Conservation (phyloP, 257 asterid species). For the Eustoma russellianum region DNA sequence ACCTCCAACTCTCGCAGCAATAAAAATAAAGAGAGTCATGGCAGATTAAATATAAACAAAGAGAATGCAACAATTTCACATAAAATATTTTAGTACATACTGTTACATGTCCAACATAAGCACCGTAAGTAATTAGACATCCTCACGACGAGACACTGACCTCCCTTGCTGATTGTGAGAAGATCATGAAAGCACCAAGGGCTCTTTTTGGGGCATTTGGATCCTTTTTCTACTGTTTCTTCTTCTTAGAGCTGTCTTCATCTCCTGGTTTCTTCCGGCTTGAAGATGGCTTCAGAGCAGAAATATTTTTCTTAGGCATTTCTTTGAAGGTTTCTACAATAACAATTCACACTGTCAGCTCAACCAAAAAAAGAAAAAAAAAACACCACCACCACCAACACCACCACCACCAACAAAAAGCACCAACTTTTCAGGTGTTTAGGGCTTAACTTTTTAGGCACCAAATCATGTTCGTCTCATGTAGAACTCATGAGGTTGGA, state of each 20-base stretch:
- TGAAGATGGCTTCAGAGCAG: conserved; percentile 48
- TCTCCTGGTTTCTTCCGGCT: conserved; percentile 55
- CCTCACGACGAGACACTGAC: conserved; percentile 26
- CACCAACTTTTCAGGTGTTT: too few species aligned
- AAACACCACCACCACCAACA: too few species aligned
- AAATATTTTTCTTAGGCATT: conserved; percentile 49
- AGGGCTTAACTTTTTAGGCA: too few species aligned
- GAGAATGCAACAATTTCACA: conserved; percentile 2
- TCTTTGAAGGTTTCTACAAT: conserved; percentile 33
- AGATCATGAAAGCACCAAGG: conserved; percentile 76
- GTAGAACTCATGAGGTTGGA: too few species aligned
- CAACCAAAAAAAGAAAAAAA: too few species aligned
- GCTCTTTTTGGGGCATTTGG: conserved; percentile 95
- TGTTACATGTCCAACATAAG: neutral
- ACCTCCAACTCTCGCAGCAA: too few species aligned
- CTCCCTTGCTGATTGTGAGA: conserved; percentile 80
- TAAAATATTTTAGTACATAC: too few species aligned
- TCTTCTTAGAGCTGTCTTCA: conserved; percentile 70
- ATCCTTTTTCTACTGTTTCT: conserved; percentile 78
- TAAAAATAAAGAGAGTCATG: too few species aligned
- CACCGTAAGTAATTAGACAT: neutral
- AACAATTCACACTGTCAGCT: conserved; percentile 18
- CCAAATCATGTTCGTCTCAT: too few species aligned
- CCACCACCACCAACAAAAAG: too few species aligned
- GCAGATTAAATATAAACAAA: too few species aligned